Evolutionary conservation across 495 filamentous ascomycete species (phyloP).

Genomic region (Staphylotrichum longicolle): DNA sequence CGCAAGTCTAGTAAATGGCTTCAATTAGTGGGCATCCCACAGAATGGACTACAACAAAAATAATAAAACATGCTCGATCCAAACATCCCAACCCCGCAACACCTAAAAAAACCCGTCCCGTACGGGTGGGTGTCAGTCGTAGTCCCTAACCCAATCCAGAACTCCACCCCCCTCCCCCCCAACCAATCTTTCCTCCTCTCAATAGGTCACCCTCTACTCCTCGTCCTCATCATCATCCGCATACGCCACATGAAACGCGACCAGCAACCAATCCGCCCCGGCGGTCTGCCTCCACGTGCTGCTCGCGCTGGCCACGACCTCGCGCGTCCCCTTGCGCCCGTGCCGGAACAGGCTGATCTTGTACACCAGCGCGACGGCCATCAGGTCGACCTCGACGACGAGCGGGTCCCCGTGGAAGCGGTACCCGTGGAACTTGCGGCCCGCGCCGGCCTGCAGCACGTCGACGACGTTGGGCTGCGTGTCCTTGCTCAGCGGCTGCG

Average conservation of each 20-base stretch:
- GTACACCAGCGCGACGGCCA: constrained; percentile 36
- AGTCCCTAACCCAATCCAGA: not conserved
- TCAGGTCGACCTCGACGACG: constrained; percentile 39
- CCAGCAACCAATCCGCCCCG: constrained; percentile 39
- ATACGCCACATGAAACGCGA: constrained; percentile 32
- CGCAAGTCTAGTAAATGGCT: too few relatives aligned
- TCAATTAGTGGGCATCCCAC: too few relatives aligned
- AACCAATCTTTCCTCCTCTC: too few relatives aligned
- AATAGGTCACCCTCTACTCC: not conserved
- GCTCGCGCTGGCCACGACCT: constrained; percentile 30
- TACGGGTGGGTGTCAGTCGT: too few relatives aligned
- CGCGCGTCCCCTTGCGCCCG: constrained; percentile 21
- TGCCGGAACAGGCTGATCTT: constrained; percentile 31
- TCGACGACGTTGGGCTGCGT: constrained; percentile 28
- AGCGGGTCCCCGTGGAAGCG: constrained; percentile 32
- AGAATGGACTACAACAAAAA: too few relatives aligned
- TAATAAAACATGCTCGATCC: too few relatives aligned
- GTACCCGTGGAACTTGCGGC: constrained; percentile 25
- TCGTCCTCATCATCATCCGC: constrained; percentile 27
- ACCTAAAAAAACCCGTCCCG: too few relatives aligned
- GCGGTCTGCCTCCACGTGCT: constrained; percentile 38
- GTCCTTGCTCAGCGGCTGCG: constrained; percentile 27
- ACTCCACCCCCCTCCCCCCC: too few relatives aligned
- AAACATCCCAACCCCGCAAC: too few relatives aligned
- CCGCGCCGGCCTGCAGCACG: constrained; percentile 22